phyloP scores from a whole-genome alignment of 2,329 filamentous ascomycete genomes.

The Colletotrichum costaricense region DNA sequence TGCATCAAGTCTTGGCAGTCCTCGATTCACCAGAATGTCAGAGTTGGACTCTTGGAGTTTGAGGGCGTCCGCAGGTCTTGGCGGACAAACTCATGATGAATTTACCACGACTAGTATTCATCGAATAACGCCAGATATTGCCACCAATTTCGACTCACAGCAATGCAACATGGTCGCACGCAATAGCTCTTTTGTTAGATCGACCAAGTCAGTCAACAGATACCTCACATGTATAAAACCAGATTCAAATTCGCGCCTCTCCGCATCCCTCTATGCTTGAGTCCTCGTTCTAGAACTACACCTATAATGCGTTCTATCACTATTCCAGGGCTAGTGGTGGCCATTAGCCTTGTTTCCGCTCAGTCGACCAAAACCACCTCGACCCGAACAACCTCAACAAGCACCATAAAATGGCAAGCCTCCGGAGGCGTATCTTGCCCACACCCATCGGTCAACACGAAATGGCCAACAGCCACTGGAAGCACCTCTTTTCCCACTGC shows the following conservation, averaged over 20 bases:
- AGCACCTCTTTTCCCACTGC: constrained; percentile 16
- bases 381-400: background rate
- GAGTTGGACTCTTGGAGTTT: background rate
- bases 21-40: background rate
- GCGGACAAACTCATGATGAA: background rate
- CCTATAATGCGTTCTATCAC: background rate
- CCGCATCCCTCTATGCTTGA: background rate
- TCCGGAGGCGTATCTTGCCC: constrained; percentile 21
- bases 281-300: too few relatives aligned
- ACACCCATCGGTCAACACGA: constrained; percentile 16
- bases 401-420: constrained; percentile 23
- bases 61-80: background rate
- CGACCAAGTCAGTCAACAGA: too few relatives aligned
- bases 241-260: too few relatives aligned
- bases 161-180: background rate
- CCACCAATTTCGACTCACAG: background rate
- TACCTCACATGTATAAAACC: too few relatives aligned
- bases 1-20: background rate
- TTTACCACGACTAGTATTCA: constrained; percentile 1
- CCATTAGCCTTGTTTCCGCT: background rate
- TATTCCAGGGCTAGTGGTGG: background rate
- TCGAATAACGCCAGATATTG: background rate
- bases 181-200: background rate
- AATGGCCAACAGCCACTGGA: constrained; percentile 11
- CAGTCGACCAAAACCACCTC: constrained; percentile 6